Base-by-base conservation (phyloP, 352 stramenopile species). In the Globisporangium mamillatum region DNA sequence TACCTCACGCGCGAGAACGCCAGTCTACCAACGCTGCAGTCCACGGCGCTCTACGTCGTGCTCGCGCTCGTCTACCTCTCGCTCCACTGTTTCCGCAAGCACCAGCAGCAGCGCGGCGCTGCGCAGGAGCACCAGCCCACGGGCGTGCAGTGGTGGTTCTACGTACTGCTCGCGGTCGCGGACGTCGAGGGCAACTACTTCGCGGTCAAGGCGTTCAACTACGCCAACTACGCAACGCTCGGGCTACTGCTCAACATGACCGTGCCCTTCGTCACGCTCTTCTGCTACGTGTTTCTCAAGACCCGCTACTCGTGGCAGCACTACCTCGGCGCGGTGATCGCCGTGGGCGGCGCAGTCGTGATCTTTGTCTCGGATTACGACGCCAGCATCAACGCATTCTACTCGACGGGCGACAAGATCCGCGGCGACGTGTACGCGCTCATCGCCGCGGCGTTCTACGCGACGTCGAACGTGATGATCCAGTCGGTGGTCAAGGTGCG, bases 151-250 rank as follows among this genome's bases (percentile, higher is more conserved):
- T 81, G 80, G 68, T 89, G 81, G 81, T 88, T 84, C 74, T 91
- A 89, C 79, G 66, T 79, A 52, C 64, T 91, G 50, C 67, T 89
- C 52, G 83, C 69, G 16, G 60, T 80, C 14, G 80, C 87, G 8
- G 80, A 91, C 69, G 83, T 89, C 46, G 79, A 91, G 67, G 83
- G 70, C 72, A 89, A 91, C 78, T 90, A 86, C 76, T 91, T 86
- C 57, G 74, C 76, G 24, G 79, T 91, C 70, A 88, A 89, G 69
- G 81, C 81, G 16, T 89, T 85, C 78, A 86, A 86, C 67, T 87
- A 86, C 74, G 78, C 79, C 70, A 90, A 90, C 73, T 90, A 87
- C 71, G 79, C 82, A 9, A 86, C 81, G 41, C 78, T 86, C 38
- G 82, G 79, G 18, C 74, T 89, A 64, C 76, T 91, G 58, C 72